Conservation (phyloP, 164 flowering plant genomes). For the Magnolia sinica region DNA sequence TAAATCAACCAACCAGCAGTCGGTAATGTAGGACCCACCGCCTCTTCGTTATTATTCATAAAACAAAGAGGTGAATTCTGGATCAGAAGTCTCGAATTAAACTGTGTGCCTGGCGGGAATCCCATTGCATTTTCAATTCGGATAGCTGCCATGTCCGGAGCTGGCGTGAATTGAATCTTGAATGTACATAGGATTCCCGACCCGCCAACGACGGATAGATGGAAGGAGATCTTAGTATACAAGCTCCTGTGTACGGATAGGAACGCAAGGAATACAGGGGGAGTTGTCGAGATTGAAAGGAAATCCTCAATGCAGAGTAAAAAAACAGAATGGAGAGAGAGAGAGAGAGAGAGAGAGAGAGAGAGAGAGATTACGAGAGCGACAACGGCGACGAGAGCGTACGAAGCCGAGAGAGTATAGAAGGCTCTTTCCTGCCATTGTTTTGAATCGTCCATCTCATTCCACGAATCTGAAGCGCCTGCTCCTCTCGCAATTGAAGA, state of each 20-base stretch:
- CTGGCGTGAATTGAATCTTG: neutral
- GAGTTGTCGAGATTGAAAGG: neutral
- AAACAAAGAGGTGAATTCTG: too few species aligned
- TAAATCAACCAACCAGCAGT: too few species aligned
- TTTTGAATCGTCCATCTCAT: constrained; percentile 32
- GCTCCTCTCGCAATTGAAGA: neutral
- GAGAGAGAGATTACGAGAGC: constrained; percentile 32
- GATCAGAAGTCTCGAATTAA: too few species aligned
- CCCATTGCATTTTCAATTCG: too few species aligned
- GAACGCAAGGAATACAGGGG: neutral
- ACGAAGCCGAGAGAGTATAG: constrained; percentile 39
- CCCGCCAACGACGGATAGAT: neutral
- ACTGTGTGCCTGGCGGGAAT: too few species aligned
- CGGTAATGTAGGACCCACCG: too few species aligned
- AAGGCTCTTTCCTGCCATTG: constrained; percentile 31
- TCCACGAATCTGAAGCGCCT: constrained; percentile 32
- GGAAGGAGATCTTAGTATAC: neutral
- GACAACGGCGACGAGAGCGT: constrained; percentile 37
- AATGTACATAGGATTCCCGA: neutral
- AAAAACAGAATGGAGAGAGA: neutral
- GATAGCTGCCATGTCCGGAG: too few species aligned
- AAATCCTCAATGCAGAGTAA: too few species aligned
- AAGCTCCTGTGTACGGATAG: neutral
- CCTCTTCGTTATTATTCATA: too few species aligned
- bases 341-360: neutral